These are phyloP conservation scores for Citeromyces hawaiiensis DNA, from an alignment of 1,139 yeast genomes.

Conservation along the genomic window DNA sequence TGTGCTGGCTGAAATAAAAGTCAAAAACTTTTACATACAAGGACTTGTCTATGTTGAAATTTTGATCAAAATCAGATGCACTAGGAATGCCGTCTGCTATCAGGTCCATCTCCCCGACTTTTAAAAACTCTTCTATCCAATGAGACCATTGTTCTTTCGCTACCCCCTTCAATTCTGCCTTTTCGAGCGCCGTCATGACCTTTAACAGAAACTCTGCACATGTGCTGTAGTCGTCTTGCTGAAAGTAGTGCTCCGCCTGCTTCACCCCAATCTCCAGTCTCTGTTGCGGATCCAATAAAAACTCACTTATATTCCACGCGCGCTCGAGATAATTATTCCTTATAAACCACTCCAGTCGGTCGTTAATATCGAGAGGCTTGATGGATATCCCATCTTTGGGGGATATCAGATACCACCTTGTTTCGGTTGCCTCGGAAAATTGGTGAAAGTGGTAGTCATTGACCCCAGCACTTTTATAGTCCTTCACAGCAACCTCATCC, in stretches of 20 bases:
- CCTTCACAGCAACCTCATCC: constrained; percentile 63
- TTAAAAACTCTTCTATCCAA: constrained; percentile 45
- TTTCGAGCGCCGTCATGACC: constrained; percentile 24
- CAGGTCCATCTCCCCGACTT: constrained; percentile 29
- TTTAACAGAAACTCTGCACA: constrained; percentile 37
- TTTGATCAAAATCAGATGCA: background rate
- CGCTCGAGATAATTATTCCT: constrained; percentile 38
- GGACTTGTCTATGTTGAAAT: constrained; percentile 16
- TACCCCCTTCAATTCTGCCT: constrained; percentile 16
- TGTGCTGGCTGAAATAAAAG: constrained; percentile 29
- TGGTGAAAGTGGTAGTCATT: constrained; percentile 67
- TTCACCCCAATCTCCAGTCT: constrained; percentile 49
- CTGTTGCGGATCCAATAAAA: constrained; percentile 33
- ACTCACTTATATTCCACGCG: constrained; percentile 70
- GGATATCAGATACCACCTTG: constrained; percentile 55
- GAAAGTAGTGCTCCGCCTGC: constrained; percentile 44
- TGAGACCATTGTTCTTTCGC: constrained; percentile 47
- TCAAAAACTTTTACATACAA: constrained; percentile 41
- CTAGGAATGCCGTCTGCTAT: constrained; percentile 43
- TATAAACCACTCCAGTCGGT: constrained; percentile 62
- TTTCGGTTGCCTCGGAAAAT: constrained; percentile 21
- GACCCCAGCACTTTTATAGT: constrained; percentile 48
- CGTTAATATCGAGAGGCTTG: constrained; percentile 52
- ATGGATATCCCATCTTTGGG: constrained; percentile 77
- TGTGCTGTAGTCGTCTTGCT: constrained; percentile 36